Conservation (phyloP, 1,139 yeast species). For the Geotrichum restrictum region DNA sequence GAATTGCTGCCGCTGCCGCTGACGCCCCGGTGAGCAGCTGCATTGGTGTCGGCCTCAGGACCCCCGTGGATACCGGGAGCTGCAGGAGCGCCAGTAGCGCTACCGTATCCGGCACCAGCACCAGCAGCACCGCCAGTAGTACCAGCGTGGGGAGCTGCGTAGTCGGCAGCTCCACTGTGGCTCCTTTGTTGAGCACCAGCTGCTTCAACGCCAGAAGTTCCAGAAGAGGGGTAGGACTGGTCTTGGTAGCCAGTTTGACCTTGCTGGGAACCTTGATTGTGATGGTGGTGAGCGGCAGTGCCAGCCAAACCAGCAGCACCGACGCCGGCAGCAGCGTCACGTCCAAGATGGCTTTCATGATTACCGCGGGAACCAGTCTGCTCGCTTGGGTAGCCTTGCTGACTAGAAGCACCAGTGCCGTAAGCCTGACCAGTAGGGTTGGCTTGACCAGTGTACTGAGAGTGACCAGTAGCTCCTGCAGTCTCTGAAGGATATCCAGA, state of each 20-base stretch:
- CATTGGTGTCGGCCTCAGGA: no score
- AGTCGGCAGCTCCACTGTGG: conserved; percentile 9
- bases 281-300: conserved; percentile 6
- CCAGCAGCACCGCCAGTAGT: no score
- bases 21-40: no score
- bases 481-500: conserved; percentile 3
- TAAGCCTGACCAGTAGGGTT: neutral
- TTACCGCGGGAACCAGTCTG: conserved; percentile 6
- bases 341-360: conserved; percentile 11
- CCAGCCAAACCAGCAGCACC: conserved; percentile 20
- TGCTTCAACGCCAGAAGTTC: conserved; percentile 17
- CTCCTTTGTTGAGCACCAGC: conserved; percentile 7
- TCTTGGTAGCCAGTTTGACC: no score
- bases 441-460: neutral
- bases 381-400: conserved; percentile 11
- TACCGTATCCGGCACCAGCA: conserved; percentile 11
- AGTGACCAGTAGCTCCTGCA: neutral
- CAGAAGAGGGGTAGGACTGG: conserved; percentile 5
- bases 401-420: conserved; percentile 2
- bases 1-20: no score
- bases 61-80: no score
- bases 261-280: no score
- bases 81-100: no score
- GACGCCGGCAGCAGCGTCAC: conserved; percentile 9
- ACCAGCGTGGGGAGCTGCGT: conserved; percentile 15